Base-by-base conservation (phyloP, 345 rosid genomes). In the Aquilaria sinensis region DNA sequence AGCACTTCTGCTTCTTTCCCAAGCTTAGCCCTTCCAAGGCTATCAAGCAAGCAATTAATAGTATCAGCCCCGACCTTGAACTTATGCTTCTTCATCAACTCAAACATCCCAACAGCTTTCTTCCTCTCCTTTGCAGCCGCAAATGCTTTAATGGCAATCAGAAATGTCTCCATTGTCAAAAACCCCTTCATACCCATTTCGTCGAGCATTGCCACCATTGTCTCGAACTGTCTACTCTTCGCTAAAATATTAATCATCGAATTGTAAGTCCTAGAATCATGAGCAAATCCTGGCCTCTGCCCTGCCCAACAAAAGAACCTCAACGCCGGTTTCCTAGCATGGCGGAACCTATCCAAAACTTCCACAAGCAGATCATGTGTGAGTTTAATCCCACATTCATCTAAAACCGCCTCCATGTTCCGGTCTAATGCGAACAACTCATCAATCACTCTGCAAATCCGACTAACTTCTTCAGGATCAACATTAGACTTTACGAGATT, bases 401-500 rank as follows among this genome's bases (percentile, higher is more conserved):
- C 91, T 45, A 94, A 81, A 67, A 90, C 96, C 1, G 96, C 86
- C 75, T 94, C 97, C 97, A 90, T 83, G 72, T 94, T 94, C 33
- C 89, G 76, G 73, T 94, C 97, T 61, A 86, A 71, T 0, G 79
- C 78, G 49, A 90, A 86, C 78, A 94, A 79, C 75, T 88, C 96
- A 31, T 88, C 88, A 45, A 94, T 90, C 83, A 88, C 87, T 84
- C 83, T 85, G 83, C 97, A 86, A 16, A 90, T 84, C 67, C 82
- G 80, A 63, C 77, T 87, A 16, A 86, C 87, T 76, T 86, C 93
- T 59, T 59, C 56, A 0, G 73, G 80, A 64, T 85, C 78, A 0
- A 73, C 78, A 51, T 50, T 60, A 1, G 86, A 66, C 5, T 67
- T 62, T 64, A 23, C 62, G 33, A 30, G 52, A 9, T 31, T 64